These are phyloP conservation scores for Sanguinoderma infundibulare DNA, from an alignment of 1,284 basidiomycete genomes.

Conservation along the genomic window DNA sequence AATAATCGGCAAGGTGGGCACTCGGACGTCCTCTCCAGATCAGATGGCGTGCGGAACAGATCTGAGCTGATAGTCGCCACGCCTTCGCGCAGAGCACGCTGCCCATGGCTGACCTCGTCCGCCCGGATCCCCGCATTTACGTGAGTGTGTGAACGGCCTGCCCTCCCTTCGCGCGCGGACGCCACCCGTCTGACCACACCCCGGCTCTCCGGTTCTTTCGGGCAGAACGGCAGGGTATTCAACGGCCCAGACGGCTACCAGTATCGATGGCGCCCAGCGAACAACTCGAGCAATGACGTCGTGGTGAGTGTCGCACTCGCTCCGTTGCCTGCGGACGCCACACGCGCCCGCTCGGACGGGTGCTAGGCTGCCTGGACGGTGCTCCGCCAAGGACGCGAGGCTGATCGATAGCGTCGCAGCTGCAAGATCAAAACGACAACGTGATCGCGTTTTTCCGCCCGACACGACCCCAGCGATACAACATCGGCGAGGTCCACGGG, in stretches of 20 bases:
- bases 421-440: conserved; percentile 69
- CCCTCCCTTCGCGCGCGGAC: conserved; percentile 7
- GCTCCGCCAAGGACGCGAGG: neutral
- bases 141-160: conserved; percentile 20
- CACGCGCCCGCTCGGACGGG: conserved; percentile 19
- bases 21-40: conserved; percentile 11
- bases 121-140: conserved; percentile 55
- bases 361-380: conserved; percentile 9
- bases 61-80: conserved; percentile 24
- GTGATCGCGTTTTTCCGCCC: conserved; percentile 80
- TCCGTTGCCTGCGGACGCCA: conserved; percentile 6
- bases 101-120: conserved; percentile 81
- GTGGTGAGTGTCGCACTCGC: conserved; percentile 50
- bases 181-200: conserved; percentile 15
- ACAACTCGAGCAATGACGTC: conserved; percentile 56
- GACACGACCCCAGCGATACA: conserved; percentile 74
- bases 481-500: conserved; percentile 81
- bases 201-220: conserved; percentile 14
- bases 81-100: conserved; percentile 58
- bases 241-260: conserved; percentile 79
- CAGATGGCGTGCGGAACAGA: conserved; percentile 26
- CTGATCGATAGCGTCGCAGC: conserved; percentile 45
- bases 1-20: conserved; percentile 75
- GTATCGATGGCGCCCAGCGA: conserved; percentile 76
- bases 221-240: conserved; percentile 62